Evolutionary conservation across 306 rosid species (phyloP).

Genomic region (Rosa chinensis): DNA sequence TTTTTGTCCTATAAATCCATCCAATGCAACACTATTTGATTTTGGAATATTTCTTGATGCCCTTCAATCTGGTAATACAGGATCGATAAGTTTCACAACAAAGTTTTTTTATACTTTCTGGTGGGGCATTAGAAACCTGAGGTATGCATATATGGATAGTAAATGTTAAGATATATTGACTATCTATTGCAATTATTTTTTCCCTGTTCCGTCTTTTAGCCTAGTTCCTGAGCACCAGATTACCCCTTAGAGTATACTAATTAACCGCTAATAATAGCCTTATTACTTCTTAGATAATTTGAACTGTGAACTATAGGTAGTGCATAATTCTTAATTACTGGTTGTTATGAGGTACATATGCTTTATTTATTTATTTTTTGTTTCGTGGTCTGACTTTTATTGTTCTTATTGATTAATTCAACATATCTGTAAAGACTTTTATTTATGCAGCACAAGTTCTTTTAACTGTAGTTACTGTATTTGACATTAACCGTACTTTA

Average conservation of each 20-base stretch:
- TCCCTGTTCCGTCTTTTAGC: neutral
- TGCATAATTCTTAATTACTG: neutral
- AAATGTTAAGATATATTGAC: neutral
- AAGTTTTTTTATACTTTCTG: constrained; percentile 34
- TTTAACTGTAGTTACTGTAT: neutral
- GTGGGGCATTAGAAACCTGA: constrained; percentile 45
- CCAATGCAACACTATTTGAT: neutral
- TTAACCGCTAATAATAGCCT: neutral
- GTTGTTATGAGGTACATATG: no score
- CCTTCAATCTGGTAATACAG: neutral
- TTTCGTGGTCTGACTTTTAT: neutral
- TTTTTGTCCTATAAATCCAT: constrained; percentile 7
- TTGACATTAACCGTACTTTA: no score
- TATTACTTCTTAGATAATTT: neutral
- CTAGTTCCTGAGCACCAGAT: neutral
- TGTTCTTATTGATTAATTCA: neutral
- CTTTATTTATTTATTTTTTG: no score
- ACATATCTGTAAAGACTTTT: neutral
- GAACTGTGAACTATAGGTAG: neutral
- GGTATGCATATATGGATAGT: constrained; percentile 16
- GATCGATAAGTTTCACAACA: constrained; percentile 5
- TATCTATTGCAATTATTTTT: neutral
- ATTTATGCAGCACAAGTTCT: neutral
- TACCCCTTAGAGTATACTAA: neutral
- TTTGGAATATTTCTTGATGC: constrained; percentile 25